Conservation (phyloP, 345 rosid genomes). For the Mercurialis annua region DNA sequence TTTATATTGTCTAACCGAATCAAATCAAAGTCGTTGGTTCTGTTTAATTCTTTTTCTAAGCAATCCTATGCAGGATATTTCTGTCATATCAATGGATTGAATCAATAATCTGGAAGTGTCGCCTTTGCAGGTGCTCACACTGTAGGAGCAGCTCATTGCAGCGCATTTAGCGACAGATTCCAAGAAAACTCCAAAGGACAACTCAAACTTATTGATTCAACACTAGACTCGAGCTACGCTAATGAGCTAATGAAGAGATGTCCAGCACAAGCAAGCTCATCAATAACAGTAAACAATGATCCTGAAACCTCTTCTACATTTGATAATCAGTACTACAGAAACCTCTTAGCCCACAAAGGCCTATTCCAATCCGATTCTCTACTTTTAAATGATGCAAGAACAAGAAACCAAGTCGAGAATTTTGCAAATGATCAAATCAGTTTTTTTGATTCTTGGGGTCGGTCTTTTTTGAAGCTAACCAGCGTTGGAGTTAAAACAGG, state of each 20-base stretch:
- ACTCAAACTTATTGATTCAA: constrained; percentile 38
- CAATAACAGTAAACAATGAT: constrained; percentile 52
- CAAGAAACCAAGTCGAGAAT: constrained; percentile 49
- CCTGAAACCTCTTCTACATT: constrained; percentile 53
- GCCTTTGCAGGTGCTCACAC: constrained; percentile 64
- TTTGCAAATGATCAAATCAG: constrained; percentile 50
- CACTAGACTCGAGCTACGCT: constrained; percentile 53
- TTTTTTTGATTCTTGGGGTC: constrained; percentile 59
- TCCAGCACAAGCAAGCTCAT: constrained; percentile 40
- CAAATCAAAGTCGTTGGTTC: too few relatives aligned
- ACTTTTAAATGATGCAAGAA: constrained; percentile 47
- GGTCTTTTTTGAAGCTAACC: constrained; percentile 71
- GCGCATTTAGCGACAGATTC: constrained; percentile 61
- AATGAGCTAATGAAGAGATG: constrained; percentile 46
- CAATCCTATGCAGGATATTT: too few relatives aligned
- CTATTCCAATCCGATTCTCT: constrained; percentile 74
- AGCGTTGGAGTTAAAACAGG: constrained; percentile 59
- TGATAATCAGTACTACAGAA: constrained; percentile 64
- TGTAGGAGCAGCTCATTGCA: constrained; percentile 73
- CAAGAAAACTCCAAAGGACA: constrained; percentile 47
- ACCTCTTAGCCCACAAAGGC: constrained; percentile 51
- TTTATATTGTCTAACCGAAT: too few relatives aligned
- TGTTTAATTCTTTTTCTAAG: too few relatives aligned
- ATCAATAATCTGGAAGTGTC: not conserved
- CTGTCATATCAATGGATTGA: not conserved